phyloP scores from a whole-genome alignment of 805 yeast species.

The Blastobotrys robertii region DNA sequence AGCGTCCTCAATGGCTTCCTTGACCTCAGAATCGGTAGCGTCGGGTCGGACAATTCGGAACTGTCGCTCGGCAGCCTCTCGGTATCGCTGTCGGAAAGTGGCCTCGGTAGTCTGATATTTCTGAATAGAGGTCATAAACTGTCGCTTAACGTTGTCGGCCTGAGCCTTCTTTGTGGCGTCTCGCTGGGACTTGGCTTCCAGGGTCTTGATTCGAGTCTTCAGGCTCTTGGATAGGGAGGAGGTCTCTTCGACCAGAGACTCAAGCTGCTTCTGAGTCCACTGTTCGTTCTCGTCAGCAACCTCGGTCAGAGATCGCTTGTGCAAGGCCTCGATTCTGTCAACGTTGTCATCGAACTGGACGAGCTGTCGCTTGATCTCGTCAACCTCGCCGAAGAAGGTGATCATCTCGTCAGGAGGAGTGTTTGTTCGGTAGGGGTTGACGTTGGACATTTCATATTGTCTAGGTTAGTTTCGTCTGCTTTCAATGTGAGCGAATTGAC shows the following conservation, averaged over 20 bases:
- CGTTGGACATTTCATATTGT: slow-evolving; percentile 13
- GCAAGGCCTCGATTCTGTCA: slow-evolving; percentile 59
- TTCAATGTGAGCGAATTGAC: too few species aligned
- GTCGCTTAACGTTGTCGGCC: slow-evolving; percentile 78
- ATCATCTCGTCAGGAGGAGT: slow-evolving; percentile 39
- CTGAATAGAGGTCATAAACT: slow-evolving; percentile 78
- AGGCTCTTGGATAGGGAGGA: slow-evolving; percentile 65
- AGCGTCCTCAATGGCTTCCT: slow-evolving; percentile 73
- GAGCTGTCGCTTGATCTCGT: slow-evolving; percentile 56
- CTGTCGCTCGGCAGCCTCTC: slow-evolving; percentile 86
- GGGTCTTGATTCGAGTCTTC: slow-evolving; percentile 64
- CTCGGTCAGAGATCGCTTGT: slow-evolving; percentile 61
- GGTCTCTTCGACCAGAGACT: slow-evolving; percentile 67
- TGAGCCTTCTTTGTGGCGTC: slow-evolving; percentile 82
- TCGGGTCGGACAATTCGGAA: slow-evolving; percentile 56
- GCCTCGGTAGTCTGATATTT: slow-evolving; percentile 81
- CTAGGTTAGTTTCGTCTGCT: too few species aligned
- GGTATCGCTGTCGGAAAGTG: slow-evolving; percentile 72
- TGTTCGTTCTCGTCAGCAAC: slow-evolving; percentile 57
- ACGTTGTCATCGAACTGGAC: slow-evolving; percentile 62
- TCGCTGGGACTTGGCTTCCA: slow-evolving; percentile 42
- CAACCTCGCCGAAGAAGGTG: slow-evolving; percentile 59
- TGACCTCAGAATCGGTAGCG: slow-evolving; percentile 66
- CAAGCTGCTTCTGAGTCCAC: slow-evolving; percentile 64
- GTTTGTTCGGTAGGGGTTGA: slow-evolving; percentile 13